Evolutionary conservation across 148 eudicot genomes (phyloP).

Genomic region (Rhododendron kiyosumense): DNA sequence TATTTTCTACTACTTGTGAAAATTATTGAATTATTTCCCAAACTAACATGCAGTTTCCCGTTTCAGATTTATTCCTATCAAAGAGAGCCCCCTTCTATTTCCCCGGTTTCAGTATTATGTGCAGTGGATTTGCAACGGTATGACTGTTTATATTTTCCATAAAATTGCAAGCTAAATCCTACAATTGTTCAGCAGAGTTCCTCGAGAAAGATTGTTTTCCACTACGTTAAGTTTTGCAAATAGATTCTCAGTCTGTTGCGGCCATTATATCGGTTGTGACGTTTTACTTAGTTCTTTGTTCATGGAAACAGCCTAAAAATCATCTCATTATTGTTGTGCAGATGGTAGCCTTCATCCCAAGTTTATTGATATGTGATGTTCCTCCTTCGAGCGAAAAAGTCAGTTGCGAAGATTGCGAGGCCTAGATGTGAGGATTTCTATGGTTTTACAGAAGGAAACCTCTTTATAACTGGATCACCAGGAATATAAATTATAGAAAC

Average conservation of each 20-base stretch:
- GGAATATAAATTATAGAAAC: background rate
- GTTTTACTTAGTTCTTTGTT: background rate
- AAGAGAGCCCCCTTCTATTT: constrained; percentile 54
- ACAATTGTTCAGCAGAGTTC: background rate
- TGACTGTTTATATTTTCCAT: constrained; percentile 13
- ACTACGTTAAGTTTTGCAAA: background rate
- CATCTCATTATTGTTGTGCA: constrained; percentile 24
- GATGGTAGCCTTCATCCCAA: constrained; percentile 57
- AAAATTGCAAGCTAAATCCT: background rate
- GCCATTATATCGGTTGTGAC: background rate
- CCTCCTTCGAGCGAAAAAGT: constrained; percentile 23
- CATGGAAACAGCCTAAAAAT: background rate
- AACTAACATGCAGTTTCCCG: constrained; percentile 1
- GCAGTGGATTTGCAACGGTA: constrained; percentile 46
- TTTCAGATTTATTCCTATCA: constrained; percentile 56
- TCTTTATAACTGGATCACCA: background rate
- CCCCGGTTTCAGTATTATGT: constrained; percentile 78
- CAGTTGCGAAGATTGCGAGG: background rate
- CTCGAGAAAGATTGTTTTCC: background rate
- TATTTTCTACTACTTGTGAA: background rate
- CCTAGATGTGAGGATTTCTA: background rate
- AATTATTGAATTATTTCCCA: background rate
- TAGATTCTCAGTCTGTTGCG: background rate
- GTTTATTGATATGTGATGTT: constrained; percentile 36
- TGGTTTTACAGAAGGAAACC: background rate